Evolutionary conservation across 768 basidiomycete species (phyloP).

Genomic region (Ramaria sp.): DNA sequence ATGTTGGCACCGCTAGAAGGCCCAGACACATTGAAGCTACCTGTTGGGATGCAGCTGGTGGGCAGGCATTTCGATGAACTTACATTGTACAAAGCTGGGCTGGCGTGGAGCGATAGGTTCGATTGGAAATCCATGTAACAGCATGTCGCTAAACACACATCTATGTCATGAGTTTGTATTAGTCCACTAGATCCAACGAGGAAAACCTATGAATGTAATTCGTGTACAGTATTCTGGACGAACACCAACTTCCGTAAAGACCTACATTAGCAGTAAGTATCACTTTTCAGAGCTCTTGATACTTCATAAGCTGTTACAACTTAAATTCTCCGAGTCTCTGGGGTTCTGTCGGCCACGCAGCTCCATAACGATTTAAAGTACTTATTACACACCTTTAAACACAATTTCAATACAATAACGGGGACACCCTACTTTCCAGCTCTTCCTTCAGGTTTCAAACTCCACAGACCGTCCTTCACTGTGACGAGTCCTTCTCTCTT

Average conservation of each 20-base stretch:
- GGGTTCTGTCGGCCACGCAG: no score
- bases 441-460: constrained; percentile 21
- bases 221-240: no score
- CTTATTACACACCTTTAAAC: no score
- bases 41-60: constrained; percentile 34
- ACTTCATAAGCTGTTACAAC: no score
- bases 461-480: constrained; percentile 62
- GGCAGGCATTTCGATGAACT: constrained; percentile 14
- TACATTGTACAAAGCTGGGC: constrained; percentile 6
- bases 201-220: no score
- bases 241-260: no score
- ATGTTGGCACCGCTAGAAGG: constrained; percentile 25
- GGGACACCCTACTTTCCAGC: not conserved
- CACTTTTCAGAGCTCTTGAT: no score
- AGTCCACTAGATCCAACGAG: no score
- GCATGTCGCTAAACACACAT: not conserved
- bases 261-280: no score
- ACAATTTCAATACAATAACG: not conserved
- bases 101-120: constrained; percentile 3
- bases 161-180: no score
- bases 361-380: no score
- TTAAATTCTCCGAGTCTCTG: no score
- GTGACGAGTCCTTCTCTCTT: constrained; percentile 65
- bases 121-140: constrained; percentile 2
- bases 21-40: constrained; percentile 25